Base-by-base conservation (phyloP, 148 eudicot genomes). In the Cornus kousa region DNA sequence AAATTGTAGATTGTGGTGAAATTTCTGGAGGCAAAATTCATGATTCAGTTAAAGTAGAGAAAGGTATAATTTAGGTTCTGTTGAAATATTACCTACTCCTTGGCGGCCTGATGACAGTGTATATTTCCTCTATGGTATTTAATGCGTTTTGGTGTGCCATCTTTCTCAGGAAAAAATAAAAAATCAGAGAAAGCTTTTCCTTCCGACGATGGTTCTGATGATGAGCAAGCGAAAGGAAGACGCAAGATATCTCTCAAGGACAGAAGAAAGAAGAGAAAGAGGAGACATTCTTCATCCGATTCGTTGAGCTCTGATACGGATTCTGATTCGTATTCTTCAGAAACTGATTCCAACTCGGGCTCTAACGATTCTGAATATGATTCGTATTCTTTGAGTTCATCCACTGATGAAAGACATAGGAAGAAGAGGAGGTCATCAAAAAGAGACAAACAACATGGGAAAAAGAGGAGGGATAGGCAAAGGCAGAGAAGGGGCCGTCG, bases 1-100 rank as follows among this genome's bases (percentile, higher is more conserved):
- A 89, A 86, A 86, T 94, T 84, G 85, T 86, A 46, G 95, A 91
- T 78, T 94, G 94, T 80, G 98, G 97, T 76, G 99, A 94, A 85
- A 82, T 79, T 72, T 76, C 89, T 35, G 88, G 85, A 67, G 78
- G 40, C 48, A 92, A 89, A 81, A 77, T 14, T 62, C 81, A 81
- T 70, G 75, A 85, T 80, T 79, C 80, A 23, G 80, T 53, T 22
- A 87, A 57, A 74, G 80, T 86, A 40, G 90, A 82, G 77, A 94
- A 92, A 94, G 99, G 99, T 97, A 77, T 75, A 64, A 20, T 53
- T 79, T 65, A 19, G 43, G 10, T 55, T 68, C 12, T 67, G 31
- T 68, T 10, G 28, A 31, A 12, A 10, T n/a, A 71, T 62, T 20
- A 71, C 23, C 33, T 59, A 37, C 12, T 70, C 33, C 53, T 24